A percentile compares a stretch with the other conserved stretches of the same genome.
Evolutionary conservation across 495 filamentous ascomycete species (phyloP).

Genomic region (Terfezia boudieri): DNA sequence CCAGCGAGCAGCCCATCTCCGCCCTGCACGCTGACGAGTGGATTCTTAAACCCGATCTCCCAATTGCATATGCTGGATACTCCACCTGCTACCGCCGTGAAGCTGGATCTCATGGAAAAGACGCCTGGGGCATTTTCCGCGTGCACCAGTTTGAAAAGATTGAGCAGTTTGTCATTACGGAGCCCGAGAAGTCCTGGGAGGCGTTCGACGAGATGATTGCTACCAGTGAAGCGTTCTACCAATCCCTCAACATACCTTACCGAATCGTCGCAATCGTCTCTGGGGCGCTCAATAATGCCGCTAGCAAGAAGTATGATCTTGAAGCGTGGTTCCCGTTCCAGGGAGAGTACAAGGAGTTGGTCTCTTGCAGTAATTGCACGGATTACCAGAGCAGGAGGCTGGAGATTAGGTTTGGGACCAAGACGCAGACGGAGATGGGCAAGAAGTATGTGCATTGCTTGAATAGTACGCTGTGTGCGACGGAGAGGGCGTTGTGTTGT

Average conservation of each 20-base stretch:
- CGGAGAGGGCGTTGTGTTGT: slow-evolving; percentile 83
- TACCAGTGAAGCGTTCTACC: slow-evolving; percentile 81
- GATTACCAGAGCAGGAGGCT: slow-evolving; percentile 82
- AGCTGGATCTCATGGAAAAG: slow-evolving; percentile 74
- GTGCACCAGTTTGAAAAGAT: slow-evolving; percentile 98
- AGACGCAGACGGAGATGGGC: slow-evolving; percentile 52
- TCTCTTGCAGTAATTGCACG: slow-evolving; percentile 88
- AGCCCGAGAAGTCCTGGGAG: slow-evolving; percentile 88
- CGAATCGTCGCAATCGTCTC: slow-evolving; percentile 83
- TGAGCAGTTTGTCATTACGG: slow-evolving; percentile 84
- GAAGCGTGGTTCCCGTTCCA: slow-evolving; percentile 97
- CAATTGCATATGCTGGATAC: slow-evolving; percentile 66
- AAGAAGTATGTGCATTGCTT: slow-evolving; percentile 91
- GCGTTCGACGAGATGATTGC: slow-evolving; percentile 81
- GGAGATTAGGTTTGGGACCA: slow-evolving; percentile 64
- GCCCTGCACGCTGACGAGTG: slow-evolving; percentile 86
- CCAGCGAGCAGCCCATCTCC: slow-evolving; percentile 84
- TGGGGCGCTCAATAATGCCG: slow-evolving; percentile 81
- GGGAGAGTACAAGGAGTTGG: slow-evolving; percentile 90
- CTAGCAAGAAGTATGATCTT: slow-evolving; percentile 84
- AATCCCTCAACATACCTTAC: slow-evolving; percentile 71
- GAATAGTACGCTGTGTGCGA: slow-evolving; percentile 81
- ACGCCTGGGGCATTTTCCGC: slow-evolving; percentile 96
- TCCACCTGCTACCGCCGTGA: slow-evolving; percentile 90
- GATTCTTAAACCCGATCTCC: slow-evolving; percentile 64